Percentiles rank a stretch among this genome's conserved stretches.
Evolutionary conservation across 345 rosid species (phyloP).

Genomic region (Isatis tinctoria): DNA sequence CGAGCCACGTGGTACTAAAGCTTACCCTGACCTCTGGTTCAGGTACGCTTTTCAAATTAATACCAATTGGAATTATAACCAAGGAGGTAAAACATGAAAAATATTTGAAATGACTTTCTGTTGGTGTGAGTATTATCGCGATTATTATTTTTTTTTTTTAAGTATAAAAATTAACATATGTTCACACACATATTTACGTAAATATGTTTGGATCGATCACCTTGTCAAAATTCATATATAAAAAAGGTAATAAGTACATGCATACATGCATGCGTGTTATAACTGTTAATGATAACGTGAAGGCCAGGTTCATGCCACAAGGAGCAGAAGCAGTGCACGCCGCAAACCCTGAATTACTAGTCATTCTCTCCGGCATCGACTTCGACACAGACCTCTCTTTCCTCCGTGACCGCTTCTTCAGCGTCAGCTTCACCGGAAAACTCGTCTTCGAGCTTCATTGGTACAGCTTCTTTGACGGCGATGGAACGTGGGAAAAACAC

Average conservation of each 20-base stretch:
- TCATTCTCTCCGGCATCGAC: constrained; percentile 68
- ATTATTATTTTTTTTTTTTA: too few species aligned
- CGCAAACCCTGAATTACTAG: constrained; percentile 74
- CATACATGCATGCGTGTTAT: background rate
- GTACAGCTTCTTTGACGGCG: constrained; percentile 63
- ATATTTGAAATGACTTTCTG: too few species aligned
- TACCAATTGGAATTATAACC: too few species aligned
- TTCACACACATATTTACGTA: background rate
- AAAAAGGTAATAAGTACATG: background rate
- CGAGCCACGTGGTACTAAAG: constrained; percentile 73
- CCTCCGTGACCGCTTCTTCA: constrained; percentile 37
- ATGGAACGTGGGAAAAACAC: constrained; percentile 58
- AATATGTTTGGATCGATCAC: background rate
- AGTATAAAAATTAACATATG: background rate
- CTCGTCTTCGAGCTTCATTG: constrained; percentile 71
- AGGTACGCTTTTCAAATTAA: constrained; percentile 35
- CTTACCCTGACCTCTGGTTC: constrained; percentile 71
- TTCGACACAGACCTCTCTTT: constrained; percentile 69
- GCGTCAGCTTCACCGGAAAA: constrained; percentile 52
- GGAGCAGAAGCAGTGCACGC: constrained; percentile 93
- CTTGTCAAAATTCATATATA: background rate
- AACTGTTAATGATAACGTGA: background rate
- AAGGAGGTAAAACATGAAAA: too few species aligned
- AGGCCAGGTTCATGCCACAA: constrained; percentile 49
- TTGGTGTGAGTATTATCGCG: too few species aligned